Conservation (phyloP, 1,139 yeast genomes). For the Lodderomyces margitis region DNA sequence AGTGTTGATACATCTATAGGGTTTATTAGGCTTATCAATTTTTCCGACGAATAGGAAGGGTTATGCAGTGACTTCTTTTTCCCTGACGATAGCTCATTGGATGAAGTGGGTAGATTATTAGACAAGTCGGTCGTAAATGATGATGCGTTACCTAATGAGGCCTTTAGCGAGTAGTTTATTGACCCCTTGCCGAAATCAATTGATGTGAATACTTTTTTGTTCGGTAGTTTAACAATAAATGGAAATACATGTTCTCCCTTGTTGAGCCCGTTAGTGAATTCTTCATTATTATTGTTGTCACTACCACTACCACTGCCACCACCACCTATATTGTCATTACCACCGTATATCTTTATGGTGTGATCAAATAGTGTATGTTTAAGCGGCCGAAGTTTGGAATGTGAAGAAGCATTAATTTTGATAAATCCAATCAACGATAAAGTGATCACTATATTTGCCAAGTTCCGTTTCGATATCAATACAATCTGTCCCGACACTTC, state of each 20-base stretch:
- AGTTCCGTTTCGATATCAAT: slow-evolving; percentile 52
- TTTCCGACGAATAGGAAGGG: slow-evolving; percentile 48
- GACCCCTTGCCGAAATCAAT: slow-evolving; percentile 85
- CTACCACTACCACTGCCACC: slow-evolving; percentile 7
- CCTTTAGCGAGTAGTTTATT: slow-evolving; percentile 64
- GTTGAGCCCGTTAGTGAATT: slow-evolving; percentile 48
- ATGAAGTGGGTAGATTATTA: slow-evolving; percentile 10
- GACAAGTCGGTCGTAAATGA: slow-evolving; percentile 11
- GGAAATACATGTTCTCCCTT: slow-evolving; percentile 89
- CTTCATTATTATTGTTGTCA: slow-evolving; percentile 12
- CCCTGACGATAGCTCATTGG: slow-evolving; percentile 5
- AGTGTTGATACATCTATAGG: slow-evolving; percentile 72
- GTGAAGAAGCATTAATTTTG: slow-evolving; percentile 52
- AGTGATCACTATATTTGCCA: slow-evolving; percentile 53
- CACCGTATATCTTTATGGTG: slow-evolving; percentile 67
- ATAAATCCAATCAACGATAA: slow-evolving; percentile 57
- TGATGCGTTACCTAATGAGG: slow-evolving; percentile 43
- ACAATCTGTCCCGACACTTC: slow-evolving; percentile 64
- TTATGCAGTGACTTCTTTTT: slow-evolving; percentile 21
- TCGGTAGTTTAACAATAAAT: slow-evolving; percentile 75
- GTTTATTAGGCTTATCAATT: slow-evolving; percentile 57
- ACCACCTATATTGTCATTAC: slow-evolving; percentile 13
- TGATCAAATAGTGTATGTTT: slow-evolving; percentile 61
- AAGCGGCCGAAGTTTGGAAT: slow-evolving; percentile 50
- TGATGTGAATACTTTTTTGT: slow-evolving; percentile 66